Base-by-base conservation (phyloP, 1,284 basidiomycete species). In the Microbotryum intermedium region DNA sequence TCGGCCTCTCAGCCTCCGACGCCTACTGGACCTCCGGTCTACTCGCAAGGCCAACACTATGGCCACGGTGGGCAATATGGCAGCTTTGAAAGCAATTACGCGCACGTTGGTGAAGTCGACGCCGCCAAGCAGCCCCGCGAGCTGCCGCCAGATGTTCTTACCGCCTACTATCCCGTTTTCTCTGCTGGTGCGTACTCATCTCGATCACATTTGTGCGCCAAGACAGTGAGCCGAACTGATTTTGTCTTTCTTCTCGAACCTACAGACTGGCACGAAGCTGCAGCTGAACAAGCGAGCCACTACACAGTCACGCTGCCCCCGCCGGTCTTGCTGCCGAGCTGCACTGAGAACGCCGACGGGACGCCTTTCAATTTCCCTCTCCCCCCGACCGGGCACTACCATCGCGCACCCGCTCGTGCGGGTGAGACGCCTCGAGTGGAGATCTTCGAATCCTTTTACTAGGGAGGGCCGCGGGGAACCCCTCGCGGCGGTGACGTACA, bases 151-250 rank as follows among this genome's bases (percentile, higher is more conserved):
- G 46, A 39, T 49, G 44, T 21, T 46, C 56, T 21, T 52, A 67
- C 66, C 23, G 66, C 62, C 2, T 67, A 65, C 58, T 67, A 67
- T 52, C 66, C 66, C 10, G 54, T 67, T 39, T 62, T 62, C 52
- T 48, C 50, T 43, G 59, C 55, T 52, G 34, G 34, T 39, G 11
- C 9, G 34, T 39, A 5, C 34, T 39, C 34, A 3, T 16, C 6
- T 39, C 2, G 11, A 11, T 39, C 34, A 16, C 34, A 16, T 16
- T 11, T 16, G 18, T 39, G 34, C 34, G 13, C 3, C 34, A 16
- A 39, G 34, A 16, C 34, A 11, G 18, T 16, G 34, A 39, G 34
- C 34, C 34, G 13, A 39, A 4, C 34, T 39, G 11, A 39, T 3
- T 6, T 39, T 39, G 6, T 39, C 34, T 16, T 11, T 39, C 11